Evolutionary conservation across 202 grass and related monocot species (phyloP).

Genomic region (Zizania palustris): DNA sequence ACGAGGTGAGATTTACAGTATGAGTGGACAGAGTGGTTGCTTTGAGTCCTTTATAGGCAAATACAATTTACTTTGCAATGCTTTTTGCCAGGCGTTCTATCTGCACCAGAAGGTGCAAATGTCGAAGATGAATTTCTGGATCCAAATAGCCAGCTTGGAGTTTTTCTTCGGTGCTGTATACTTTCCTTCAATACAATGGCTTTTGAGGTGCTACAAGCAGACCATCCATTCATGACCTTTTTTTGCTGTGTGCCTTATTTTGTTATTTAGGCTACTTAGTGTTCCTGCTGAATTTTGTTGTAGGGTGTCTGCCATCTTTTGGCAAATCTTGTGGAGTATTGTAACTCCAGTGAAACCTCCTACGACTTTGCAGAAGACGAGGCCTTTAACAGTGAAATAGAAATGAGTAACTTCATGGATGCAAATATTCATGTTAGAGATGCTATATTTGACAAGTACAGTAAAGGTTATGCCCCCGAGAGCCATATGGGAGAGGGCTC

Average conservation of each 20-base stretch:
- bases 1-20: constrained; percentile 46
- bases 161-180: constrained; percentile 90
- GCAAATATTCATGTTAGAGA: constrained; percentile 51
- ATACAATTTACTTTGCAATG: constrained; percentile 28
- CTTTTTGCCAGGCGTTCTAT: constrained; percentile 61
- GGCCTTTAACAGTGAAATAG: constrained; percentile 64
- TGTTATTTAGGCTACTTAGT: constrained; percentile 34
- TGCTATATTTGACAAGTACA: constrained; percentile 59
- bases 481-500: constrained; percentile 51
- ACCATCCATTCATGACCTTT: constrained; percentile 10
- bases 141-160: constrained; percentile 78
- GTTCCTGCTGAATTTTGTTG: constrained; percentile 30
- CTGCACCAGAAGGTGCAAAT: constrained; percentile 52
- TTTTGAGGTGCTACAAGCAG: constrained; percentile 68
- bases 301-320: constrained; percentile 90
- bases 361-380: constrained; percentile 57
- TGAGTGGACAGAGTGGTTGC: neutral
- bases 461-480: constrained; percentile 49
- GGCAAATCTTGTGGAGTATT: constrained; percentile 72
- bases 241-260: neutral
- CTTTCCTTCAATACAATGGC: constrained; percentile 79
- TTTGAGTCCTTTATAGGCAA: neutral
- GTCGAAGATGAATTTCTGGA: constrained; percentile 71
- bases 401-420: constrained; percentile 60
- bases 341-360: constrained; percentile 54